Percentiles rank a stretch among this genome's conserved stretches.
These are phyloP conservation scores for Gloeophyllum trabeum DNA, from an alignment of 768 basidiomycete genomes.

Conservation along the genomic window DNA sequence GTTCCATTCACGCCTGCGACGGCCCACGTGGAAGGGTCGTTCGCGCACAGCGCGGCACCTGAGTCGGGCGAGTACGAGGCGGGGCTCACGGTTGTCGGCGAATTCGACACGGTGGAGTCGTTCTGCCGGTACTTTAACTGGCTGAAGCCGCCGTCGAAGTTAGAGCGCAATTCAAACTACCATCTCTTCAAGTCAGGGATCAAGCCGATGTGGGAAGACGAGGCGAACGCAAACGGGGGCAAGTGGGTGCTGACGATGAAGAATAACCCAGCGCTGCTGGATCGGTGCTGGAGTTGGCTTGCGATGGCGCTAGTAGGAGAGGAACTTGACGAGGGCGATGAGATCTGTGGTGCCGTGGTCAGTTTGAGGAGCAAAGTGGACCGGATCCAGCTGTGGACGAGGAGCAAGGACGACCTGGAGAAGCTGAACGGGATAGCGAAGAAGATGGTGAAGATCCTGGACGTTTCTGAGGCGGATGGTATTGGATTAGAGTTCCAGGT, in stretches of 20 bases:
- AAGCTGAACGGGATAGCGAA: constrained; percentile 77
- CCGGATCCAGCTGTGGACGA: constrained; percentile 86
- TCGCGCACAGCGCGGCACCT: constrained; percentile 27
- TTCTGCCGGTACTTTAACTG: constrained; percentile 92
- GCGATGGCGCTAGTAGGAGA: constrained; percentile 88
- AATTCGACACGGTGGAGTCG: constrained; percentile 82
- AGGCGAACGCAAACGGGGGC: constrained; percentile 82
- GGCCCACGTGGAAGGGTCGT: constrained; percentile 11
- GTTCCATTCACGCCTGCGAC: constrained; percentile 42
- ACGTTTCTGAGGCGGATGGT: constrained; percentile 72
- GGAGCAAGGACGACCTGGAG: constrained; percentile 79
- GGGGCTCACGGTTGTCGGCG: constrained; percentile 75
- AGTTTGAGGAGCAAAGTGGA: constrained; percentile 81
- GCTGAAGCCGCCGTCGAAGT: constrained; percentile 83
- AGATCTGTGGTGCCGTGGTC: constrained; percentile 81
- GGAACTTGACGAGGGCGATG: constrained; percentile 55
- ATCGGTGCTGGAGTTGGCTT: constrained; percentile 85
- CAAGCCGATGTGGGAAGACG: constrained; percentile 97
- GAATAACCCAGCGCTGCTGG: constrained; percentile 65
- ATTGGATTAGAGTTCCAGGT: constrained; percentile 91
- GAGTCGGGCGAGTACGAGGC: constrained; percentile 78
- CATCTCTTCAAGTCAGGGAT: constrained; percentile 92
- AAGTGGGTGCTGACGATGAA: constrained; percentile 96
- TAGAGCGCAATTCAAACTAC: constrained; percentile 88
- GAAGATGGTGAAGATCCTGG: constrained; percentile 72